phyloP scores from a whole-genome alignment of 140 eudicot genomes.

The Bidens hawaiensis region DNA sequence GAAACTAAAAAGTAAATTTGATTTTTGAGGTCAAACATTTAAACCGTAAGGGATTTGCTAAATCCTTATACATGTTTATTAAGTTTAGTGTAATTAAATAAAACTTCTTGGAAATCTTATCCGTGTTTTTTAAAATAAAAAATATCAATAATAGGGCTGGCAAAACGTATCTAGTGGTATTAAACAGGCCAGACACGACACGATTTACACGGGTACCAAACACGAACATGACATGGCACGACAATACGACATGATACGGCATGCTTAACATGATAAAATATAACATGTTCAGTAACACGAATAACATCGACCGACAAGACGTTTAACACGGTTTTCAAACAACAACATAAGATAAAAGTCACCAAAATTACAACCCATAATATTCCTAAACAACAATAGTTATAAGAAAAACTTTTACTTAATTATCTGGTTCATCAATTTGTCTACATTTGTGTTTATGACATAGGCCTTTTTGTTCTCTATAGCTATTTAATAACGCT shows the following conservation, averaged over 20 bases:
- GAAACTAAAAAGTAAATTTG: neutral
- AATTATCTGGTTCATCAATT: neutral
- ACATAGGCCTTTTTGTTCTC: neutral
- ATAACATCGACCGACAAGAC: too few relatives aligned
- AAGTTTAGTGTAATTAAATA: neutral
- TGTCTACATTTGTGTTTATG: neutral
- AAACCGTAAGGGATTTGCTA: neutral
- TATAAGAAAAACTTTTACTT: neutral
- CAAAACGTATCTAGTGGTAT: too few relatives aligned
- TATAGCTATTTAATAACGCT: neutral
- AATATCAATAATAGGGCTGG: too few relatives aligned
- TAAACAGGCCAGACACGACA: too few relatives aligned
- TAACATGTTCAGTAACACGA: too few relatives aligned
- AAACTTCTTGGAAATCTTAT: neutral
- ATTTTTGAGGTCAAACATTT: neutral
- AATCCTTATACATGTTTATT: neutral
- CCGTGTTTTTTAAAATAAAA: neutral
- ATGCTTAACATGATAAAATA: too few relatives aligned
- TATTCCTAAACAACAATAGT: neutral
- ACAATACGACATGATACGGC: too few relatives aligned
- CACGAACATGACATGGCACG: too few relatives aligned
- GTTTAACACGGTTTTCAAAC: too few relatives aligned
- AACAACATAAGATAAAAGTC: too few relatives aligned
- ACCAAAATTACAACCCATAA: too few relatives aligned
- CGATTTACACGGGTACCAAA: too few relatives aligned